phyloP scores from a whole-genome alignment of 441 rosid genomes.

The Erysimum cheiri region DNA sequence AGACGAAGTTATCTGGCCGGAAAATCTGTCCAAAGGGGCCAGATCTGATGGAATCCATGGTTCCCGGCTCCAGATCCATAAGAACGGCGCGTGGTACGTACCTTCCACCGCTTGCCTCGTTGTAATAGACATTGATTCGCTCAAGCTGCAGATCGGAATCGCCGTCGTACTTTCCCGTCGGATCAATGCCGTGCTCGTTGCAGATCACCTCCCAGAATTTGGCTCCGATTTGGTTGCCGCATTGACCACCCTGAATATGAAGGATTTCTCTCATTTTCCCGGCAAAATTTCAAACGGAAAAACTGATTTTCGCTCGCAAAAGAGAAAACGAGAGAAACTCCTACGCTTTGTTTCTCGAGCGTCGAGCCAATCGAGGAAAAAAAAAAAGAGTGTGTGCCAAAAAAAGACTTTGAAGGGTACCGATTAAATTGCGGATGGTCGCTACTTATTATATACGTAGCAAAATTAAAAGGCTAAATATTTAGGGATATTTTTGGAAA shows the following conservation, averaged over 20 bases:
- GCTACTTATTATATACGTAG: too few species aligned
- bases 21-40: conserved; percentile 66
- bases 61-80: conserved; percentile 73
- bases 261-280: conserved; percentile 64
- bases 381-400: neutral
- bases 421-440: neutral
- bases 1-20: conserved; percentile 69
- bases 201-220: conserved; percentile 74
- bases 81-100: conserved; percentile 68
- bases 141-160: conserved; percentile 57
- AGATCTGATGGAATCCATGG: conserved; percentile 64
- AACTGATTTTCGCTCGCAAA: conserved; percentile 9
- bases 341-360: conserved; percentile 7
- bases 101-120: conserved; percentile 65
- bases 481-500: conserved; percentile 26
- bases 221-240: conserved; percentile 62
- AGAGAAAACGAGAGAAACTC: neutral
- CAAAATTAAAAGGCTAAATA: too few species aligned
- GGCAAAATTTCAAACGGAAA: neutral
- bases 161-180: conserved; percentile 53
- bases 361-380: neutral
- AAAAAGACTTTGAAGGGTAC: conserved; percentile 27
- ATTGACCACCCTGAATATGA: conserved; percentile 68
- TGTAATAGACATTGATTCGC: conserved; percentile 63
- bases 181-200: conserved; percentile 62